Conservation (phyloP, 495 filamentous ascomycete genomes). For the Penicillium paradoxum region DNA sequence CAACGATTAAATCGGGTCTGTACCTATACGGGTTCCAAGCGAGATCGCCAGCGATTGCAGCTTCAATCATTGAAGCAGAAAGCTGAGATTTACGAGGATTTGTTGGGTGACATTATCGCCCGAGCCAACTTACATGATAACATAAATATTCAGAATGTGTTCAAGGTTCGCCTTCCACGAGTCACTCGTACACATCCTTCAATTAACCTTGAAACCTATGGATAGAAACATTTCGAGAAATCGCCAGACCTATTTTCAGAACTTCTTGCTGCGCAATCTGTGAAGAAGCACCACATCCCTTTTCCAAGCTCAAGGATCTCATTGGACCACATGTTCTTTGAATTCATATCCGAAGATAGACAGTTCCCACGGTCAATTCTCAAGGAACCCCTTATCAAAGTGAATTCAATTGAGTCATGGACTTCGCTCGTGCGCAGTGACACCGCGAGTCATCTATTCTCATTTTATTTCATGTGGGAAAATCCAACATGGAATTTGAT, state of each 20-base stretch:
- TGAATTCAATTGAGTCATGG: slow-evolving; percentile 18
- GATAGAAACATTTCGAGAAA: neutral
- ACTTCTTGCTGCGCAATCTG: slow-evolving; percentile 1
- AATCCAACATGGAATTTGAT: slow-evolving; percentile 28
- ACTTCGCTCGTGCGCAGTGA: slow-evolving; percentile 20
- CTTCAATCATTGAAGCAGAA: neutral
- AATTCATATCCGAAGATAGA: slow-evolving; percentile 2
- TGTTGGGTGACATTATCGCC: neutral
- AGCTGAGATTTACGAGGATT: neutral
- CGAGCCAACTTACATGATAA: neutral
- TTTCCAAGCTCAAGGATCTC: slow-evolving; percentile 11
- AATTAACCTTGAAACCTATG: too few species aligned
- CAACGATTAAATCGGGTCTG: slow-evolving; percentile 5
- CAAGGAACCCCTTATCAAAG: slow-evolving; percentile 11
- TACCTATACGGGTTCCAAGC: slow-evolving; percentile 12
- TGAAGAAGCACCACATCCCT: slow-evolving; percentile 6
- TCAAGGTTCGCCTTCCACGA: neutral
- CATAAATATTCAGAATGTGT: neutral
- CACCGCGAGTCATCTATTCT: slow-evolving; percentile 24
- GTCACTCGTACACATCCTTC: too few species aligned
- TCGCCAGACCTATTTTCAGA: neutral
- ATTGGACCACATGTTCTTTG: slow-evolving; percentile 14
- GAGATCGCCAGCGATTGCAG: neutral
- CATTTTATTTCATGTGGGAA: slow-evolving; percentile 28
- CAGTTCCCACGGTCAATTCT: slow-evolving; percentile 4